phyloP scores from a whole-genome alignment of 805 yeast species.

The Barnettozyma salicaria region DNA sequence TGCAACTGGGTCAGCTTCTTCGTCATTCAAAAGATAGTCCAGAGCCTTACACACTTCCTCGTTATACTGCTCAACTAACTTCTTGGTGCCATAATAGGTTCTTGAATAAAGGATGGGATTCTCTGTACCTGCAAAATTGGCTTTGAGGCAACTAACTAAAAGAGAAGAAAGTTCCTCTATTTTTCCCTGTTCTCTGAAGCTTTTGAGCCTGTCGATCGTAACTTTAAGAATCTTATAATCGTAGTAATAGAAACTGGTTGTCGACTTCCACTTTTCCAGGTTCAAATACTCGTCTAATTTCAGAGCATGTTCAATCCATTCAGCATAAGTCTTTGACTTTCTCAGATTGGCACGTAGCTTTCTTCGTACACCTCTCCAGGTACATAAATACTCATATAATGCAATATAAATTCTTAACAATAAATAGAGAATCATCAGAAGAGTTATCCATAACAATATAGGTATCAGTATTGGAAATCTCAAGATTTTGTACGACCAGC shows the following conservation, averaged over 20 bases:
- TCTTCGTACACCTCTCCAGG: conserved; percentile 56
- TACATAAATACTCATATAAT: conserved; percentile 49
- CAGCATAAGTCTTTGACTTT: conserved; percentile 44
- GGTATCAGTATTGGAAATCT: conserved; percentile 61
- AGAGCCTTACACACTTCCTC: conserved; percentile 45
- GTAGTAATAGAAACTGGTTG: conserved; percentile 58
- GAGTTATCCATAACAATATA: conserved; percentile 46
- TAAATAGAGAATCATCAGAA: conserved; percentile 45
- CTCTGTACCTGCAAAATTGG: conserved; percentile 76
- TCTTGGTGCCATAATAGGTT: conserved; percentile 69
- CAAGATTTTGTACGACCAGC: conserved; percentile 41
- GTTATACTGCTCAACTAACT: conserved; percentile 49
- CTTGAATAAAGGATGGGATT: conserved; percentile 67
- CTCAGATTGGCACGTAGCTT: conserved; percentile 44
- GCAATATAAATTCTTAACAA: conserved; percentile 55
- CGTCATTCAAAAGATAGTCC: conserved; percentile 36
- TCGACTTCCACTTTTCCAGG: conserved; percentile 57
- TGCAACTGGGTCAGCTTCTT: conserved; percentile 31
- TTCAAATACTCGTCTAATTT: conserved; percentile 51
- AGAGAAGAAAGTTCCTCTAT: conserved; percentile 46
- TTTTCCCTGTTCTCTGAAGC: conserved; percentile 17
- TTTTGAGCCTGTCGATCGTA: conserved; percentile 38
- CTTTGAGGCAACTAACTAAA: conserved; percentile 60
- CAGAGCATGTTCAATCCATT: conserved; percentile 58
- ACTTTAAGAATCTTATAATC: conserved; percentile 55